phyloP scores from a whole-genome alignment of 2,329 filamentous ascomycete species.

The Exutisphaerella laricina region DNA sequence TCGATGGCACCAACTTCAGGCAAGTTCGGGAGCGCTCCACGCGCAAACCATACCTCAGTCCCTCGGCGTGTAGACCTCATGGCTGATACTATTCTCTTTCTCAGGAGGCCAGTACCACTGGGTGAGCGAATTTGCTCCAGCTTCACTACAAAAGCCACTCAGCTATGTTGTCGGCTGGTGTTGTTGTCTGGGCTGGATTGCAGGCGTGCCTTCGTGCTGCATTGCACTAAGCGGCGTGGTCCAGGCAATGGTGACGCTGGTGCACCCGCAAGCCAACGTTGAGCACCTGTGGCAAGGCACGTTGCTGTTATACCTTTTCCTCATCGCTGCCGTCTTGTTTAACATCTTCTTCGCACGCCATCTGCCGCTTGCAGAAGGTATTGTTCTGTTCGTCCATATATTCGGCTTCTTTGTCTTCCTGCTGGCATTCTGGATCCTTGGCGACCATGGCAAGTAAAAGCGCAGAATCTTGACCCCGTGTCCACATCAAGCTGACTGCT shows the following conservation, averaged over 20 bases:
- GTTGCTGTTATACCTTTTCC: slow-evolving; percentile 28
- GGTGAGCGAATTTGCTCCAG: slow-evolving; percentile 42
- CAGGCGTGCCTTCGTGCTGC: slow-evolving; percentile 29
- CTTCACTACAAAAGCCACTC: slow-evolving; percentile 38
- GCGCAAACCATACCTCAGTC: too few species aligned
- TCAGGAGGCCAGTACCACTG: slow-evolving; percentile 25
- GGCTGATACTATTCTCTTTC: neutral
- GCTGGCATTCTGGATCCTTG: slow-evolving; percentile 35
- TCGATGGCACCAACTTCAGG: slow-evolving; percentile 32
- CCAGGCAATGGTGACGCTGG: slow-evolving; percentile 28
- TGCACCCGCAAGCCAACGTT: slow-evolving; percentile 25
- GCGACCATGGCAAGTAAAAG: slow-evolving; percentile 17
- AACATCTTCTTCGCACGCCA: slow-evolving; percentile 34
- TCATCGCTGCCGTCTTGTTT: slow-evolving; percentile 32
- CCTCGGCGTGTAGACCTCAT: too few species aligned
- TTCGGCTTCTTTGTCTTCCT: slow-evolving; percentile 43
- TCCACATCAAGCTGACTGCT: neutral
- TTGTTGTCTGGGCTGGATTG: slow-evolving; percentile 33
- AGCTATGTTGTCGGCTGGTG: slow-evolving; percentile 45
- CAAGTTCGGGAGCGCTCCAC: too few species aligned
- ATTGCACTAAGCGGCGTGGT: slow-evolving; percentile 29
- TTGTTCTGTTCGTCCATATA: slow-evolving; percentile 38
- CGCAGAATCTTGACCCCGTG: neutral
- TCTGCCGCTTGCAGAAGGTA: slow-evolving; percentile 32
- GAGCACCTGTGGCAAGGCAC: slow-evolving; percentile 29